phyloP scores from a whole-genome alignment of 1,284 basidiomycete genomes.

The Schizophyllum amplum region DNA sequence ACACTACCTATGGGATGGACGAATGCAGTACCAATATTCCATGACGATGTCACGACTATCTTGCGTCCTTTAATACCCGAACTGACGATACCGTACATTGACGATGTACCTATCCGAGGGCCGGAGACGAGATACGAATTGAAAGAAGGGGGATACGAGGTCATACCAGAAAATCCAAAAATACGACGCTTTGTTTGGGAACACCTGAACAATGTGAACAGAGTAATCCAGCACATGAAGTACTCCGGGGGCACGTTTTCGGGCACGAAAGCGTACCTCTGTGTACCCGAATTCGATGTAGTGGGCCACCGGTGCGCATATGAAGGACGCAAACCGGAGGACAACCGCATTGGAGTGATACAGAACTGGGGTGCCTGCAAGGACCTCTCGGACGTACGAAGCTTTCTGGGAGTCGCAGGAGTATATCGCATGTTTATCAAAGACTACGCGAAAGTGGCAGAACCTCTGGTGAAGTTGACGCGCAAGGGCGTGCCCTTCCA shows the following conservation, averaged over 20 bases:
- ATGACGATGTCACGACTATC: constrained; percentile 19
- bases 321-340: constrained; percentile 19
- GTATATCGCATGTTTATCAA: constrained; percentile 21
- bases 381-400: constrained; percentile 17
- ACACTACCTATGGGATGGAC: constrained; percentile 24
- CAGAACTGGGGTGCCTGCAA: constrained; percentile 18
- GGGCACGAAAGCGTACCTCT: constrained; percentile 17
- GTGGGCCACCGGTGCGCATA: constrained; percentile 21
- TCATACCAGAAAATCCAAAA: constrained; percentile 18
- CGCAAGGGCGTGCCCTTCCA: constrained; percentile 20
- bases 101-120: constrained; percentile 18
- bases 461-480: constrained; percentile 19
- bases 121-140: constrained; percentile 15
- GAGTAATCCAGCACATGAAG: constrained; percentile 19
- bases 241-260: constrained; percentile 21
- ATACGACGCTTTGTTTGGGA: constrained; percentile 21
- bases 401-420: constrained; percentile 22
- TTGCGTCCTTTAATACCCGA: constrained; percentile 19
- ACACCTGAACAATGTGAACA: constrained; percentile 19
- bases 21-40: constrained; percentile 21
- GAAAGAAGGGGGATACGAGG: constrained; percentile 14
- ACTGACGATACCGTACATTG: constrained; percentile 16
- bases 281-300: constrained; percentile 13
- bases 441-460: constrained; percentile 18
- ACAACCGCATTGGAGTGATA: constrained; percentile 14